phyloP scores from a whole-genome alignment of 1,284 basidiomycete species.

The Trametes versicolor region DNA sequence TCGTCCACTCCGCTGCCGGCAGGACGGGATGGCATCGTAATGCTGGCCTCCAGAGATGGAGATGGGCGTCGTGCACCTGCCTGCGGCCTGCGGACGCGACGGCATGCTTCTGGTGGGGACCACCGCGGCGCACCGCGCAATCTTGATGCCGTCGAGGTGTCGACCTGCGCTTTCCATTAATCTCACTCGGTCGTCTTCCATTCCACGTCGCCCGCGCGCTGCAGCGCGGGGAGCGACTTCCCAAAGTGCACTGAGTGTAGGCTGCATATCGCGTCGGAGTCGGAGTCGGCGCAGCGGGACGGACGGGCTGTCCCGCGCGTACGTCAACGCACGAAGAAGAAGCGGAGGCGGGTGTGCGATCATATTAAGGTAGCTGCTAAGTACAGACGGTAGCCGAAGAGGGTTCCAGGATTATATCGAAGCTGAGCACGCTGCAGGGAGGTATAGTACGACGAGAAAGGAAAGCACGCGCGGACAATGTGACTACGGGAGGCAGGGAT shows the following conservation, averaged over 20 bases:
- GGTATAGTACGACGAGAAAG: slow-evolving; percentile 18
- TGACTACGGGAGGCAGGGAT: slow-evolving; percentile 14
- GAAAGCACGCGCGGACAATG: slow-evolving; percentile 6
- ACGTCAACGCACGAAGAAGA: background rate
- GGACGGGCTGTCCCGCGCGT: background rate
- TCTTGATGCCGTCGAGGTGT: slow-evolving; percentile 19
- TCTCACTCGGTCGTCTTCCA: slow-evolving; percentile 15
- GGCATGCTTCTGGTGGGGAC: slow-evolving; percentile 8
- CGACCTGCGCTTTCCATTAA: slow-evolving; percentile 15
- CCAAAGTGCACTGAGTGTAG: background rate
- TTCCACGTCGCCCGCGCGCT: slow-evolving; percentile 5
- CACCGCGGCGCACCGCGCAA: slow-evolving; percentile 14
- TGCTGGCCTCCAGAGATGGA: background rate
- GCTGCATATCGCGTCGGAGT: background rate
- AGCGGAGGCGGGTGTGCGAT: slow-evolving; percentile 10
- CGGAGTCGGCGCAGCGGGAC: background rate
- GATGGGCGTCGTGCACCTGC: background rate
- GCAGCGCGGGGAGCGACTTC: background rate
- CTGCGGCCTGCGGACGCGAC: background rate
- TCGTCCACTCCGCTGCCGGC: too few relatives aligned
- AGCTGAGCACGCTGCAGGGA: slow-evolving; percentile 20
- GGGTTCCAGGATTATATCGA: slow-evolving; percentile 21
- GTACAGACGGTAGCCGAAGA: slow-evolving; percentile 26
- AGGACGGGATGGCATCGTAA: too few relatives aligned
- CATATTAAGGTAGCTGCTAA: slow-evolving; percentile 24